Evolutionary conservation across 345 rosid genomes (phyloP), one percentile per base, ranked within the genome.

Genomic region (Aegle marmelos): DNA sequence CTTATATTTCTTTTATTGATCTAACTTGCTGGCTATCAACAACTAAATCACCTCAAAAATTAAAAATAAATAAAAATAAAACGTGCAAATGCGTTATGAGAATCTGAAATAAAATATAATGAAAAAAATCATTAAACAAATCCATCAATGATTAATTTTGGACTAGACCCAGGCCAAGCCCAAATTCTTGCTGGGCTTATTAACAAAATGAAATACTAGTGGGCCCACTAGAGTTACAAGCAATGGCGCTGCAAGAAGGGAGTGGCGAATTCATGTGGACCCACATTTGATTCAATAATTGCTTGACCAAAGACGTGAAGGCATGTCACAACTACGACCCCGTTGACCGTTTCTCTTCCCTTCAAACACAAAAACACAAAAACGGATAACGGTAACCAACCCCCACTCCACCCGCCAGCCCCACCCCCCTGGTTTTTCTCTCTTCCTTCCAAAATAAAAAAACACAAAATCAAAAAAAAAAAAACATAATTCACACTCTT

Each of bases 291-390:
- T 10, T 7, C 62, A 34, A 9, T 24, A 65, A 34, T 6, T 65
- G 69, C 25, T 59, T 6, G 37, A 41, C 45, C 33, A 36, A 34
- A 58, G 68, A 73, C 80, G 78, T 80, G 79, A 74, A 58, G 71
- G 75, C 62, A 74, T 70, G 81, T 59, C 63, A 69, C 11, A 72
- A 75, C 24, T 65, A 76, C 58, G 39, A 76, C 67, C 75, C 62
- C 64, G 73, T 83, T 88, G 85, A 86, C 87, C 86, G 81, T 86
- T 86, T 88, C 91, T 31, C 73, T 25, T 41, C 60, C 68, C n/a
- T 61, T 57, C 4, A 21, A 39, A 10, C 5, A 22, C 33, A 0
- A 28, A 2, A 19, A 64, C 6, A 17, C 68, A 33, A 64, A 64
- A 17, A 2, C 74, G 31, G 33, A 54, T 34, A 45, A 27, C 69